Percentiles rank a stretch among this genome's conserved stretches.
These are phyloP conservation scores for Serendipita sp. DNA, from an alignment of 768 basidiomycete species.

Conservation along the genomic window DNA sequence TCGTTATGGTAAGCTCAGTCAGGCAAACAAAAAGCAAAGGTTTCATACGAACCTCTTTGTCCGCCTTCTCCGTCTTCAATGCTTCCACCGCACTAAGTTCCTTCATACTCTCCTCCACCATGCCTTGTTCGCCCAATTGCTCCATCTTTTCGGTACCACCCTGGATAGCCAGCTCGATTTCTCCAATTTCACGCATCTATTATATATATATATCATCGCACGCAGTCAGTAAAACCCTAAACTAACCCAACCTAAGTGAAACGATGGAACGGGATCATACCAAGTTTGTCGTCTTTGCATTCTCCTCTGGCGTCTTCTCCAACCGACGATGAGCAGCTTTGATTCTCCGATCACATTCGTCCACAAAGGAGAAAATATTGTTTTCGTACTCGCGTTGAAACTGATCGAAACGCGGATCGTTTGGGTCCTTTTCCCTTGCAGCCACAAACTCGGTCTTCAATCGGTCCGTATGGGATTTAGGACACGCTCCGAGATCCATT, in stretches of 20 bases:
- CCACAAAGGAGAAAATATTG: conserved; percentile 90
- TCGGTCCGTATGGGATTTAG: conserved; percentile 88
- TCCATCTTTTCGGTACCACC: conserved; percentile 98
- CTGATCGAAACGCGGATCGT: conserved; percentile 62
- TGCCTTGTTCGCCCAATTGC: conserved; percentile 89
- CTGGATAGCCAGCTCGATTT: conserved; percentile 97
- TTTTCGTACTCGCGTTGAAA: conserved; percentile 94
- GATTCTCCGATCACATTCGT: conserved; percentile 96
- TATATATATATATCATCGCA: background rate
- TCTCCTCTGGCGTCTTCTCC: conserved; percentile 99
- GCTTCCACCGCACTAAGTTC: conserved; percentile 97
- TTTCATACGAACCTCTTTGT: conserved; percentile 65
- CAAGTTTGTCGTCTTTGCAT: conserved; percentile 94
- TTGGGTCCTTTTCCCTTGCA: conserved; percentile 57
- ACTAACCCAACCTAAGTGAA: background rate
- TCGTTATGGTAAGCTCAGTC: background rate
- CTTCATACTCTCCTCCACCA: conserved; percentile 96
- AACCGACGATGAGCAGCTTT: conserved; percentile 81
- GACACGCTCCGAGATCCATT: conserved; percentile 99
- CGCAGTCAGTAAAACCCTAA: background rate
- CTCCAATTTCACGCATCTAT: conserved; percentile 97
- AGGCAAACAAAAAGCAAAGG: background rate
- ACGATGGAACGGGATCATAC: conserved; percentile 24
- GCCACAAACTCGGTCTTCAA: conserved; percentile 80
- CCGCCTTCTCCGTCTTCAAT: conserved; percentile 83